Conservation (phyloP, 2,329 filamentous ascomycete species). For the Mycosphaerelloides madeirae region DNA sequence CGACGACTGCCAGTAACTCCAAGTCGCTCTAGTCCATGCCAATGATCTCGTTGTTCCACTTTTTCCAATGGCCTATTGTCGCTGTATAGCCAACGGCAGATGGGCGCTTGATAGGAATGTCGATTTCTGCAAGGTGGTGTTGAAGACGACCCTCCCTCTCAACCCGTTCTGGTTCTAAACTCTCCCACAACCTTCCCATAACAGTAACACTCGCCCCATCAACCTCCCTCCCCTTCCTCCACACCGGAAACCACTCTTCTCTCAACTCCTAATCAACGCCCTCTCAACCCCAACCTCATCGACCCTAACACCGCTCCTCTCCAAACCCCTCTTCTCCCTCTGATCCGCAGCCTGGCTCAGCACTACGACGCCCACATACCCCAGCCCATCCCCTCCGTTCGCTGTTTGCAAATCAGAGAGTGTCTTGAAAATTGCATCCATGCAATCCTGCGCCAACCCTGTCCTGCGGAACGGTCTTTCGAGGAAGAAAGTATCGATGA, state of each 20-base stretch:
- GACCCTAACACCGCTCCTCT: background rate
- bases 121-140: background rate
- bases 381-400: background rate
- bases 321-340: background rate
- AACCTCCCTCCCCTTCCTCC: background rate
- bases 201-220: background rate
- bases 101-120: too few relatives aligned
- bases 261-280: background rate
- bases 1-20: too few relatives aligned
- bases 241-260: background rate
- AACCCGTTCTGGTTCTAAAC: too few relatives aligned
- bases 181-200: background rate
- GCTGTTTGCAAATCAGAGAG: too few relatives aligned
- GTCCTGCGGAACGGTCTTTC: background rate
- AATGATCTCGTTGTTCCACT: too few relatives aligned
- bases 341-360: background rate
- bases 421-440: background rate
- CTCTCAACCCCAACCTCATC: background rate
- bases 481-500: background rate
- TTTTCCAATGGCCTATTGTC: too few relatives aligned
- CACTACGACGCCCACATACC: background rate
- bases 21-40: too few relatives aligned
- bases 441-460: conserved; percentile 1
- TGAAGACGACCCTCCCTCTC: background rate
- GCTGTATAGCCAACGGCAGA: too few relatives aligned